Evolutionary conservation across 139 green algal genomes (phyloP), one percentile per base, ranked within the genome.

Genomic region (Limnomonas spitsbergensis): DNA sequence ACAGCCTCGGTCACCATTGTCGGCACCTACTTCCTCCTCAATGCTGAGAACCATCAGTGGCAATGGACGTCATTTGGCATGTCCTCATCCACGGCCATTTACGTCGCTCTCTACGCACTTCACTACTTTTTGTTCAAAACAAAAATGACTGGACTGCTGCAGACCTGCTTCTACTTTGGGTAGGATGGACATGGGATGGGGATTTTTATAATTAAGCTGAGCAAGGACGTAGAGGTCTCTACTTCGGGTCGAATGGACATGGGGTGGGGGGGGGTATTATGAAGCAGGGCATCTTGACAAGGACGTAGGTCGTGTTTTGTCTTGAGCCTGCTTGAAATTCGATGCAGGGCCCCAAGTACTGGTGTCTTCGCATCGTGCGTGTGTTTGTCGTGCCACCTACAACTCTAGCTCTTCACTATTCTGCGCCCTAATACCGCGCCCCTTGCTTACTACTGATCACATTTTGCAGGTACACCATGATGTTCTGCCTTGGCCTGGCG

Each of bases 31-130:
- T 97, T 99, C 88, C 85, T 98, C 76, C 89, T 99, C n/a, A 98
- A 98, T 82, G 94, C 93, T 2, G 95, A 99, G 80, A 98, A 99
- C 87, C 98, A 98, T 84, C 90, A 97, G 82, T 99, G 95, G 95
- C 91, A 83, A 34, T 99, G 95, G 95, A 98, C 94, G 0, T 84
- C 90, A 31, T 99, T 98, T 81, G 80, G 86, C 24, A 92, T 93
- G 42, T 88, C 90, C 0, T 90, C 90, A 1, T 96, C 90, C 69
- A 97, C 93, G 2, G 82, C 86, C 0, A n/a, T 91, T 14, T 99
- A 99, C 78, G 94, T 98, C 2, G 96, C 94, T 78, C 53, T 97
- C 2, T 98, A 98, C 86, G 85, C 79, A 4, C 66, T 91, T 26
- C 92, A 98, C 85, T 98, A 97, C 89, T 98, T 96, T 81, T 72